Evolutionary conservation across 2,329 filamentous ascomycete species (phyloP), one percentile per base, ranked within the genome.

Genomic region (Neofusicoccum umdonicola): DNA sequence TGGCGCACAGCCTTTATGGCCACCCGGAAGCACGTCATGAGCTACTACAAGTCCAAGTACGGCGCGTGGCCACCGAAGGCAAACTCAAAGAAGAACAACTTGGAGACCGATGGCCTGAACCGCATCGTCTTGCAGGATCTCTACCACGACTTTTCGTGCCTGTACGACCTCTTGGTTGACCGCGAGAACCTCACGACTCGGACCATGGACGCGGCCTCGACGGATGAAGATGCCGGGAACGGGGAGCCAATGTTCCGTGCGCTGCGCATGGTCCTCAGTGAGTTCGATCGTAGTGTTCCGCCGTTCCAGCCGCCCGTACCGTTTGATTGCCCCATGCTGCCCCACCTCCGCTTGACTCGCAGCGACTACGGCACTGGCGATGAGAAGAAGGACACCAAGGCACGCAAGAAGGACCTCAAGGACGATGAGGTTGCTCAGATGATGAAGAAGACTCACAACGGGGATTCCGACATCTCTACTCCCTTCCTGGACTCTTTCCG

Each of bases 21-120:
- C 64, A 92, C 93, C 83, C 85, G 92, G 44, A 86, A 87, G 44
- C 92, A 93, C 73, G 85, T 89, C 17, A 81, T 93, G 58, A 81
- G 83, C 68, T 89, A 93, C 75, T 96, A 88, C 72, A 87, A 88
- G 68, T 76, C 83, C 57, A 83, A 85, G 52, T 89, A 88, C 71
- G 88, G 88, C n/a, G 84, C 87, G 35, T 91, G 94, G 94, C 93
- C 95, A 2, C 94, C 95, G 8, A 96, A 95, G 76, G 92, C 93
- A 1, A 90, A 86, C 71, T 94, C 88, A 70, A 96, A 96, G 83
- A 97, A 96, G 84, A 96, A 97, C 73, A 86, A 89, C 0, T 92
- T 97, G 68, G 89, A 90, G 34, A 92, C 93, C 70, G 91, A 88
- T 69, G 94, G 94, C 0, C 83, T 98, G 22, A 97, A 97, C 76